Conservation (phyloP, 2,329 filamentous ascomycete genomes). For the Diaporthe sp. region DNA sequence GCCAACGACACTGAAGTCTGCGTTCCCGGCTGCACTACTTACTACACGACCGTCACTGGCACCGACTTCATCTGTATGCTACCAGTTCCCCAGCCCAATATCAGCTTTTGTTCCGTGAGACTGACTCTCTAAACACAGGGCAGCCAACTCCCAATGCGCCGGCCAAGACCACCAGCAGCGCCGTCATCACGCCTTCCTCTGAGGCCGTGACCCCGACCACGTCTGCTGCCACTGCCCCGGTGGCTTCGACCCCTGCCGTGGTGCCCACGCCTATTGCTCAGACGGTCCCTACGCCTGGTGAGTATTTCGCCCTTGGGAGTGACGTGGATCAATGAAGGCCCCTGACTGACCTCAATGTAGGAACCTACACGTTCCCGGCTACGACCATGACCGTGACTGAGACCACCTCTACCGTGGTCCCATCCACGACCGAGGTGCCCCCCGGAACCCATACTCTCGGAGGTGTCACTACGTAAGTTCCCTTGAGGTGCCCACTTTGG, state of each 20-base stretch:
- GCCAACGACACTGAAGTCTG: slow-evolving; percentile 63
- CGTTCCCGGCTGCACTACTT: slow-evolving; percentile 75
- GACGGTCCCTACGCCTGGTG: slow-evolving; percentile 71
- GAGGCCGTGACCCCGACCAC: slow-evolving; percentile 47
- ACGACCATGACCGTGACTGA: slow-evolving; percentile 77
- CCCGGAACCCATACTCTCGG: slow-evolving; percentile 77
- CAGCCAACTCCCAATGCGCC: slow-evolving; percentile 38
- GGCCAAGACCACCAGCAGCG: slow-evolving; percentile 41
- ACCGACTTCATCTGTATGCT: slow-evolving; percentile 71
- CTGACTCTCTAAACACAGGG: slow-evolving; percentile 34
- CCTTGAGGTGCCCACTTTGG: not conserved
- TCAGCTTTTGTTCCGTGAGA: not conserved
- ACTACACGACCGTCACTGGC: slow-evolving; percentile 79
- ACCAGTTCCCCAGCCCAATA: too few relatives aligned
- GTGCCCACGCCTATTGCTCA: slow-evolving; percentile 66
- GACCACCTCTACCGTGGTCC: slow-evolving; percentile 75
- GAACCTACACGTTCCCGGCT: slow-evolving; percentile 81
- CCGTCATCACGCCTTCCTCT: slow-evolving; percentile 46
- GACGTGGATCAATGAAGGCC: not conserved
- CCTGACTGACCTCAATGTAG: slow-evolving; percentile 2
- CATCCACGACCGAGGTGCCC: slow-evolving; percentile 71
- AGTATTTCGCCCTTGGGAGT: not conserved
- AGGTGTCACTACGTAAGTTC: slow-evolving; percentile 72
- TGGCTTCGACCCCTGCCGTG: slow-evolving; percentile 46
- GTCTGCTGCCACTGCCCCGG: slow-evolving; percentile 52